These are phyloP conservation scores for Saprolegnia diclina DNA, from an alignment of 352 stramenopile genomes.

Conservation along the genomic window DNA sequence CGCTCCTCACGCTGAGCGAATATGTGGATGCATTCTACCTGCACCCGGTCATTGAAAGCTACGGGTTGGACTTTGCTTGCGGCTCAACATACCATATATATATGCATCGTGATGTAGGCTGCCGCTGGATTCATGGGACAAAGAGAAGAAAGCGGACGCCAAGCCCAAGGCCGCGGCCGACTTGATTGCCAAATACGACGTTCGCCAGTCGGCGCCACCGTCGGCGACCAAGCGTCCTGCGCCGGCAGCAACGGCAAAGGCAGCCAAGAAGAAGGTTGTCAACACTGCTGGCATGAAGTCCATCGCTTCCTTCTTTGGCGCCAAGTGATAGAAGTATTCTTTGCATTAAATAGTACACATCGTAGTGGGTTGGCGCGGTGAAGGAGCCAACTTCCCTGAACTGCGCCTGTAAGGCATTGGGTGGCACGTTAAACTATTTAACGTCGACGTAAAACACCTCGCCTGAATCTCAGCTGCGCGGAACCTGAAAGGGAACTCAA, in stretches of 20 bases:
- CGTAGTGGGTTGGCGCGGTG: no score
- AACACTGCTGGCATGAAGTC: conserved; percentile 78
- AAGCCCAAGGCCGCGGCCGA: neutral
- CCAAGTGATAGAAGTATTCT: conserved; percentile 36
- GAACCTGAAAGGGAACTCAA: neutral
- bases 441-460: no score
- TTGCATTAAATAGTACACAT: no score
- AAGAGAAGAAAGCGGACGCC: conserved; percentile 11
- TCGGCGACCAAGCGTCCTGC: conserved; percentile 12
- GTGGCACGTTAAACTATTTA: no score
- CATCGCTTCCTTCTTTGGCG: conserved; percentile 74
- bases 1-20: conserved; percentile 15
- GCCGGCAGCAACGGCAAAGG: neutral
- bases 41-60: neutral
- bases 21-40: conserved; percentile 17
- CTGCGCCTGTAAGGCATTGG: no score
- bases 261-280: conserved; percentile 72
- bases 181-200: conserved; percentile 18
- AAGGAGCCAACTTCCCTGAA: no score
- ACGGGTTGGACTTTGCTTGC: conserved; percentile 16
- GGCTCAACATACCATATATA: neutral
- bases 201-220: neutral
- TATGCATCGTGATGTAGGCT: conserved; percentile 10
- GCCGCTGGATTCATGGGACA: conserved; percentile 9
- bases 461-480: no score